Conservation (phyloP, 306 rosid genomes). For the Glycyrrhiza uralensis region DNA sequence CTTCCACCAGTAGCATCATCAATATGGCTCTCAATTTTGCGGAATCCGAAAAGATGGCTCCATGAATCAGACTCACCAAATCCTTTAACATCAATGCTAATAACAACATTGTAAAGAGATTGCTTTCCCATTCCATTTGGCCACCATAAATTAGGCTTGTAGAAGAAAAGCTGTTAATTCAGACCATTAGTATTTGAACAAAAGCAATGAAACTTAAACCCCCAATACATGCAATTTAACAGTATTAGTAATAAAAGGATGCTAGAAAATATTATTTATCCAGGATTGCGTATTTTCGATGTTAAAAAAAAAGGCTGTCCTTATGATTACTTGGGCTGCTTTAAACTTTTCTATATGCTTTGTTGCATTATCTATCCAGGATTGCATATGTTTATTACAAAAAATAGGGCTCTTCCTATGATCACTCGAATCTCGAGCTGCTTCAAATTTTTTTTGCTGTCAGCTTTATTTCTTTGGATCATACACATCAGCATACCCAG, state of each 20-base stretch:
- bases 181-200: slow-evolving; percentile 29
- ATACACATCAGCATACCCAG: background rate
- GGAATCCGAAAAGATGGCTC: slow-evolving; percentile 83
- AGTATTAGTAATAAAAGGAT: slow-evolving; percentile 13
- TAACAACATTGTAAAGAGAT: slow-evolving; percentile 63
- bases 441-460: background rate
- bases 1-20: slow-evolving; percentile 87
- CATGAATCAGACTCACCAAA: slow-evolving; percentile 88
- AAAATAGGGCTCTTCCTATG: background rate
- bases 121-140: slow-evolving; percentile 99
- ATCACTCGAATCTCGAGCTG: background rate
- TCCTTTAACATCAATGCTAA: slow-evolving; percentile 70
- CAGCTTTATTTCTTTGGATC: background rate
- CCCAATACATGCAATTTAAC: slow-evolving; percentile 12
- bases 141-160: slow-evolving; percentile 97
- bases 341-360: background rate
- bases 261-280: slow-evolving; percentile 22
- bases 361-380: slow-evolving; percentile 4
- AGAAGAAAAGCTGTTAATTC: slow-evolving; percentile 75
- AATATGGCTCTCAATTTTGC: slow-evolving; percentile 82
- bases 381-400: background rate
- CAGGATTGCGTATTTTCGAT: background rate
- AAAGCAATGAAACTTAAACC: slow-evolving; percentile 12
- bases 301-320: background rate
- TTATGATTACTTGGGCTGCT: background rate